These are phyloP conservation scores for Amorphotheca resinae DNA, from an alignment of 495 filamentous ascomycete genomes.

Conservation along the genomic window DNA sequence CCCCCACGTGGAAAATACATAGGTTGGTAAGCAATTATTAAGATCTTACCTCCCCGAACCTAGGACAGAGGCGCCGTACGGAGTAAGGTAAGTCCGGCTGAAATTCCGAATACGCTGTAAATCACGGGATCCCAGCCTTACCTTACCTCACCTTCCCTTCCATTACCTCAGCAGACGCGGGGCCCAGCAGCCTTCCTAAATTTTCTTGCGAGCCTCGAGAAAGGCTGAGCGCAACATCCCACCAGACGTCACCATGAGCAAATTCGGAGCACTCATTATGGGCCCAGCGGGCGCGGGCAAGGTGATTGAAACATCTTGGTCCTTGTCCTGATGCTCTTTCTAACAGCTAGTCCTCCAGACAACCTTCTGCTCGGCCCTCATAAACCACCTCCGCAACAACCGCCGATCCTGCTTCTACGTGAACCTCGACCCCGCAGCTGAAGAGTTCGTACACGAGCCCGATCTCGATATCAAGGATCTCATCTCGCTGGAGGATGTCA, in stretches of 20 bases:
- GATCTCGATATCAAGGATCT: constrained; percentile 96
- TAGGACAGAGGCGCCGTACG: too few relatives aligned
- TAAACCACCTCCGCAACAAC: constrained; percentile 80
- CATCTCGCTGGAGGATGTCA: constrained; percentile 92
- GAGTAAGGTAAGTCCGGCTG: too few relatives aligned
- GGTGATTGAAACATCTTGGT: constrained; percentile 30
- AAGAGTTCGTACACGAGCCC: constrained; percentile 79
- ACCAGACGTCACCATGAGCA: constrained; percentile 54
- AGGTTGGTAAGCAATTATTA: too few relatives aligned
- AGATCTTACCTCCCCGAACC: too few relatives aligned
- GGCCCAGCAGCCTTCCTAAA: too few relatives aligned
- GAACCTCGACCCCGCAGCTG: constrained; percentile 94
- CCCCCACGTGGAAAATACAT: too few relatives aligned
- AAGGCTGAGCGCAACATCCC: constrained; percentile 12
- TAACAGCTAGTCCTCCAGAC: constrained; percentile 36
- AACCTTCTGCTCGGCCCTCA: constrained; percentile 87
- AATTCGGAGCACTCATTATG: constrained; percentile 90
- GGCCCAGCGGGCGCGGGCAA: constrained; percentile 84
- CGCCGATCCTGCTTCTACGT: constrained; percentile 87
- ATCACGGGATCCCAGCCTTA: too few relatives aligned
- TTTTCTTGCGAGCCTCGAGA: constrained; percentile 4
- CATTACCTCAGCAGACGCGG: too few relatives aligned
- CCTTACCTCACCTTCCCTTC: too few relatives aligned
- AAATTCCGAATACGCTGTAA: too few relatives aligned
- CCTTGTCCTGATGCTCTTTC: too few relatives aligned